Conservation (phyloP, 305 asterid genomes). For the Fraxinus greggii region DNA sequence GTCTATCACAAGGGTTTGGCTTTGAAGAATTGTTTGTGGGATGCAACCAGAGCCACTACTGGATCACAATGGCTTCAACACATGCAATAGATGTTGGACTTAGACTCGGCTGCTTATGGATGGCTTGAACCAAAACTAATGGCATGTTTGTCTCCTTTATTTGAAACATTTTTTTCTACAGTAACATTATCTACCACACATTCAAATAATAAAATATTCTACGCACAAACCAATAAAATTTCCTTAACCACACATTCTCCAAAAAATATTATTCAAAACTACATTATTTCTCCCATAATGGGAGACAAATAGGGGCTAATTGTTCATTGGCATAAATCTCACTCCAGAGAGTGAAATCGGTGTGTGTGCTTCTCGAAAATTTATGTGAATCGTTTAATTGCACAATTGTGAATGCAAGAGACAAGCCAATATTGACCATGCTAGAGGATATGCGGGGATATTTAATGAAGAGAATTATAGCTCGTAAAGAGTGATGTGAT, state of each 20-base stretch:
- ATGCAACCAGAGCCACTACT: neutral
- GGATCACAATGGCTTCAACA: neutral
- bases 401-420: neutral
- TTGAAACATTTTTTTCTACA: too few species aligned
- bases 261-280: too few species aligned
- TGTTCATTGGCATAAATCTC: neutral
- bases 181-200: too few species aligned
- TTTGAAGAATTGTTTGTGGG: too few species aligned
- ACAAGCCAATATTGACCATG: neutral
- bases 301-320: too few species aligned
- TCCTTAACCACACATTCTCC: too few species aligned
- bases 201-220: too few species aligned
- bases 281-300: too few species aligned
- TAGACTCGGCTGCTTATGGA: neutral
- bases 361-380: neutral
- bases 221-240: too few species aligned
- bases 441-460: neutral
- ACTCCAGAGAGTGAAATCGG: too few species aligned
- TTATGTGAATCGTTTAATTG: neutral
- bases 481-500: neutral
- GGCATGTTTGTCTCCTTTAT: too few species aligned
- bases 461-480: neutral
- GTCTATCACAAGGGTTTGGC: neutral
- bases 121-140: neutral
- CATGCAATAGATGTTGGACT: neutral